These are phyloP conservation scores for Trichoderma gracile DNA, from an alignment of 2,329 filamentous ascomycete genomes.

Conservation along the genomic window DNA sequence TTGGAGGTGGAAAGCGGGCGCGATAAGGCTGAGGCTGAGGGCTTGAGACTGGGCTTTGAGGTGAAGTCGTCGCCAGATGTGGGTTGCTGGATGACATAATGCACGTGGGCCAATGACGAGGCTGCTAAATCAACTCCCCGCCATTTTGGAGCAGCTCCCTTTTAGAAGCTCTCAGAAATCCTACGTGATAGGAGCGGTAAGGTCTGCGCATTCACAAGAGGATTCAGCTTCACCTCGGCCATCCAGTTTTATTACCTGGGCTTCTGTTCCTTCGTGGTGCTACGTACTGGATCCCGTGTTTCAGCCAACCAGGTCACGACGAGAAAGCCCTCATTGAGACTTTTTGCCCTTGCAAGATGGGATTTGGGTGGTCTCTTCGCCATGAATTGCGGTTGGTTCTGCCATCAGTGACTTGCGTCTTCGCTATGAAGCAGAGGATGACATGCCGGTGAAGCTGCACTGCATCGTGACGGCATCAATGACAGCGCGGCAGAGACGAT, in stretches of 20 bases:
- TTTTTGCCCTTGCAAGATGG: background rate
- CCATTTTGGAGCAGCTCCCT: background rate
- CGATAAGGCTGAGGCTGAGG: too few species aligned
- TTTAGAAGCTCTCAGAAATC: background rate
- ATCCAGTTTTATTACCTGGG: background rate
- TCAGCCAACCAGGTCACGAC: background rate
- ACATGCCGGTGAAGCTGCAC: constrained; percentile 4
- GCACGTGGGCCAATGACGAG: constrained; percentile 11
- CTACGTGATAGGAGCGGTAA: background rate
- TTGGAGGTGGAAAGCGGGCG: constrained; percentile 32
- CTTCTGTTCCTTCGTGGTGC: background rate
- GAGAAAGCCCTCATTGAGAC: background rate
- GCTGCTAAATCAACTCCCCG: background rate
- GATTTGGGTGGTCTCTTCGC: background rate
- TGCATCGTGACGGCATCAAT: background rate
- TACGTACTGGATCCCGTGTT: background rate
- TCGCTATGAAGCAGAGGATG: background rate
- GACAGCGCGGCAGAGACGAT: background rate
- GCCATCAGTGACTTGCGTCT: background rate
- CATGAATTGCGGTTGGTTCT: background rate
- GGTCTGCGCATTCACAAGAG: background rate
- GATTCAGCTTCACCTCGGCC: background rate
- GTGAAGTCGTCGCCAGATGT: constrained; percentile 27
- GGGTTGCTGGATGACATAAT: constrained; percentile 26
- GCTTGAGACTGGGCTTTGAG: constrained; percentile 29